Evolutionary conservation across 2,329 filamentous ascomycete species (phyloP).

Genomic region (Tolypocladium amazonense): DNA sequence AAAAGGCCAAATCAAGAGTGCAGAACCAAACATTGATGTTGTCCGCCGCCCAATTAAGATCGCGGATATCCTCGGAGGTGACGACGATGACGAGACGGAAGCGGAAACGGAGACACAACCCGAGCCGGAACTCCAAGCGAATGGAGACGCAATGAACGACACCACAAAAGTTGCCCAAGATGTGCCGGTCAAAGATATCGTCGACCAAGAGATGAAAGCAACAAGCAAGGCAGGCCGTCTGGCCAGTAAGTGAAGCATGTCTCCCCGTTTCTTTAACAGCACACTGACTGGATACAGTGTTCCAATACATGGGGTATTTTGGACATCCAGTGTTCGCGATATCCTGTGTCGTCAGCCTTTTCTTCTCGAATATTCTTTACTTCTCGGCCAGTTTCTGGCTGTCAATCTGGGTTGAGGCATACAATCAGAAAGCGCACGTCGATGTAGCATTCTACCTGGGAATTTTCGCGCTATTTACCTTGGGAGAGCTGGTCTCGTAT

Average conservation of each 20-base stretch:
- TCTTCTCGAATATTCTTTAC: slow-evolving; percentile 29
- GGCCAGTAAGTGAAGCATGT: slow-evolving; percentile 23
- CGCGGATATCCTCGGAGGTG: slow-evolving; percentile 24
- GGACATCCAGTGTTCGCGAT: slow-evolving; percentile 33
- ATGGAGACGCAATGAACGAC: slow-evolving; percentile 17
- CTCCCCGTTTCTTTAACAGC: slow-evolving; percentile 3
- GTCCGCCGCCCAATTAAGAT: slow-evolving; percentile 33
- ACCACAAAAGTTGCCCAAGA: slow-evolving; percentile 22
- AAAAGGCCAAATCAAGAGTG: slow-evolving; percentile 28
- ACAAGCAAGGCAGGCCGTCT: slow-evolving; percentile 34
- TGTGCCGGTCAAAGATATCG: slow-evolving; percentile 28
- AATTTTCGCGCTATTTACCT: slow-evolving; percentile 36
- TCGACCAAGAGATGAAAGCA: slow-evolving; percentile 35
- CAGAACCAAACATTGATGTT: slow-evolving; percentile 34
- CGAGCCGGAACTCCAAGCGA: slow-evolving; percentile 17
- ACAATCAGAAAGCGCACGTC: slow-evolving; percentile 29
- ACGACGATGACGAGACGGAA: slow-evolving; percentile 19
- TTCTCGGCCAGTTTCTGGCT: slow-evolving; percentile 37
- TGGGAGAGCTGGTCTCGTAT: slow-evolving; percentile 31
- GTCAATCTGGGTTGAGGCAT: slow-evolving; percentile 43
- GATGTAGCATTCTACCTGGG: slow-evolving; percentile 40
- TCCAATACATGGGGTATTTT: slow-evolving; percentile 41
- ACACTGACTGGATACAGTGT: slow-evolving; percentile 18
- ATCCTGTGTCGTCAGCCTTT: slow-evolving; percentile 24
- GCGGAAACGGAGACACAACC: slow-evolving; percentile 13